phyloP scores from a whole-genome alignment of 176 grass and related monocot genomes.

The Carex cristatella region DNA sequence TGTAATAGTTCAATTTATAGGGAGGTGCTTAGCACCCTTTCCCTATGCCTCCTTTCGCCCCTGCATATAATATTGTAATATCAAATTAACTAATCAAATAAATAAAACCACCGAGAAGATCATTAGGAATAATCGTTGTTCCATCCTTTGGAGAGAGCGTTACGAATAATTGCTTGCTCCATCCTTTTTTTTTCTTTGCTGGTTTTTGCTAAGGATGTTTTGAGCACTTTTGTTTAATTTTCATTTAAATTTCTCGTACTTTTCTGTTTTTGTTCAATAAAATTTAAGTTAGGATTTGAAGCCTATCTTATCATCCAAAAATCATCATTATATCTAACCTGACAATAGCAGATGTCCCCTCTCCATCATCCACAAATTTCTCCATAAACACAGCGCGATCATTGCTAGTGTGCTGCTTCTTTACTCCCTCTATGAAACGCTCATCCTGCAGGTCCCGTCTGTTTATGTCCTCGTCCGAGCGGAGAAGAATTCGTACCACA shows the following conservation, averaged over 20 bases:
- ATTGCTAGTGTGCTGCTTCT: neutral
- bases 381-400: constrained; percentile 14
- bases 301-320: neutral
- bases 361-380: constrained; percentile 23
- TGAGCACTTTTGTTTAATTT: too few relatives aligned
- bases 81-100: neutral
- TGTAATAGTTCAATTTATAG: too few relatives aligned
- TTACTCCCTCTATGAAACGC: neutral
- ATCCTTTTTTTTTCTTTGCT: too few relatives aligned
- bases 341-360: constrained; percentile 23
- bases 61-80: neutral
- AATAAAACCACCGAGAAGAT: neutral
- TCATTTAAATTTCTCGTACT: too few relatives aligned
- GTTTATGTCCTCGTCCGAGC: constrained; percentile 21
- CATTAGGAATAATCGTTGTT: neutral
- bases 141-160: too few relatives aligned
- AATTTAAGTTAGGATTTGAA: too few relatives aligned
- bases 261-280: too few relatives aligned
- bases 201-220: too few relatives aligned
- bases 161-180: too few relatives aligned
- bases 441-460: constrained; percentile 2
- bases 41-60: too few relatives aligned
- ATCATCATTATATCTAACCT: neutral
- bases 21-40: too few relatives aligned
- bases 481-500: constrained; percentile 45